A percentile compares a stretch with the other conserved stretches of the same genome.
Conservation (phyloP, 805 yeast genomes). For the Sungouiella blattae region DNA sequence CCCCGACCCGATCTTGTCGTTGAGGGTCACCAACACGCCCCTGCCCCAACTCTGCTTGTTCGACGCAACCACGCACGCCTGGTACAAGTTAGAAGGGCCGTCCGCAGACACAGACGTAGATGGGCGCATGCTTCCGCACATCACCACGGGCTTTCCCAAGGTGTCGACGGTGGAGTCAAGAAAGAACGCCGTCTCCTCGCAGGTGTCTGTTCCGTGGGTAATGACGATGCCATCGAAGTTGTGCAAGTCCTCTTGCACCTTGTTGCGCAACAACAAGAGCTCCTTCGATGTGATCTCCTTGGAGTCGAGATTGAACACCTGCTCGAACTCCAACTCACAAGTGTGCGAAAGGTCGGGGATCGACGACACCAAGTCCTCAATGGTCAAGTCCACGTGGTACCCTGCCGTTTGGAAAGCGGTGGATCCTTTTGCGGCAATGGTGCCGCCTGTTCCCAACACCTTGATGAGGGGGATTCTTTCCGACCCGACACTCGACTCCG, state of each 20-base stretch:
- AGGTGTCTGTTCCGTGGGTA: slow-evolving; percentile 70
- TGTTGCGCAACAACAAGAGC: slow-evolving; percentile 43
- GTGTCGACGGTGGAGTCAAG: slow-evolving; percentile 45
- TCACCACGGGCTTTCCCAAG: slow-evolving; percentile 50
- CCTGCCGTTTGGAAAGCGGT: slow-evolving; percentile 50
- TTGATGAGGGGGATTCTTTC: slow-evolving; percentile 34
- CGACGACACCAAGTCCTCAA: slow-evolving; percentile 30
- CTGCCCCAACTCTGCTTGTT: slow-evolving; percentile 48
- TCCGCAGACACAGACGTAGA: slow-evolving; percentile 67
- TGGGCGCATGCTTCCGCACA: slow-evolving; percentile 76
- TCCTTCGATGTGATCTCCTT: slow-evolving; percentile 50
- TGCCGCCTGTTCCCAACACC: slow-evolving; percentile 57
- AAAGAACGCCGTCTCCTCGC: slow-evolving; percentile 66
- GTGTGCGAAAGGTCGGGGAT: slow-evolving; percentile 55
- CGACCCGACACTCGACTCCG: slow-evolving; percentile 15
- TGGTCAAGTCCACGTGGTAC: slow-evolving; percentile 49
- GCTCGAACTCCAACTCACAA: slow-evolving; percentile 60
- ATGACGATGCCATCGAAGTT: slow-evolving; percentile 57
- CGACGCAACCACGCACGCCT: slow-evolving; percentile 64
- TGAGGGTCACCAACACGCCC: slow-evolving; percentile 61
- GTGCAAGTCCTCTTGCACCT: slow-evolving; percentile 43
- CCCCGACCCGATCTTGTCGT: slow-evolving; percentile 68
- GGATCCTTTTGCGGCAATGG: slow-evolving; percentile 53
- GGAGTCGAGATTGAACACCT: slow-evolving; percentile 59
- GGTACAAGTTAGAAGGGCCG: slow-evolving; percentile 70